Evolutionary conservation across 1,284 basidiomycete species (phyloP).

Genomic region (Earliella scabrosa): DNA sequence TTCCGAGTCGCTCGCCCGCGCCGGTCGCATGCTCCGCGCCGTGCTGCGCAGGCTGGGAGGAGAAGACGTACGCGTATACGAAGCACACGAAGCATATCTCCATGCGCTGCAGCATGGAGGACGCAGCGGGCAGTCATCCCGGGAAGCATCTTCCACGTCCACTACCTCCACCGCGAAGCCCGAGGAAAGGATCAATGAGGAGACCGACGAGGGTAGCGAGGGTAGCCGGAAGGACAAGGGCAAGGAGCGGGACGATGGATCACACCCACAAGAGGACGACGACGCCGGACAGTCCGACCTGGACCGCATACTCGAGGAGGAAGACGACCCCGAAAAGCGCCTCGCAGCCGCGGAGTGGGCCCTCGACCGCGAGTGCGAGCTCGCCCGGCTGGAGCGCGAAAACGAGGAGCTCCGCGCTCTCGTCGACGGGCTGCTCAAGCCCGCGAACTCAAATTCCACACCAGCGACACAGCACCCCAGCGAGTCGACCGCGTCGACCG

Average conservation of each 20-base stretch:
- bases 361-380: conserved; percentile 86
- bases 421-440: conserved; percentile 43
- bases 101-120: conserved; percentile 11
- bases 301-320: conserved; percentile 18
- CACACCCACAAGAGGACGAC: background rate
- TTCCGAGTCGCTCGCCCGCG: conserved; percentile 71
- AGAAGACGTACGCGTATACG: conserved; percentile 53
- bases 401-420: conserved; percentile 81
- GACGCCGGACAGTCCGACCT: background rate
- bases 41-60: conserved; percentile 77
- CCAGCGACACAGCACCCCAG: background rate
- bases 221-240: conserved; percentile 40
- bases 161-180: background rate
- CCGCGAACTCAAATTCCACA: background rate
- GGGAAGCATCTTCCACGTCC: conserved; percentile 10
- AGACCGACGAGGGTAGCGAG: conserved; percentile 21
- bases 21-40: conserved; percentile 76
- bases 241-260: conserved; percentile 9
- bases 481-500: background rate
- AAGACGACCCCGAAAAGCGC: conserved; percentile 31
- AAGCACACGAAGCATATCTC: conserved; percentile 17
- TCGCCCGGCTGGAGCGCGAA: conserved; percentile 83
- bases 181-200: conserved; percentile 1
- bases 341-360: conserved; percentile 66
- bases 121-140: background rate